phyloP scores from a whole-genome alignment of 768 basidiomycete genomes.

The Hygrocybe coccinea region DNA sequence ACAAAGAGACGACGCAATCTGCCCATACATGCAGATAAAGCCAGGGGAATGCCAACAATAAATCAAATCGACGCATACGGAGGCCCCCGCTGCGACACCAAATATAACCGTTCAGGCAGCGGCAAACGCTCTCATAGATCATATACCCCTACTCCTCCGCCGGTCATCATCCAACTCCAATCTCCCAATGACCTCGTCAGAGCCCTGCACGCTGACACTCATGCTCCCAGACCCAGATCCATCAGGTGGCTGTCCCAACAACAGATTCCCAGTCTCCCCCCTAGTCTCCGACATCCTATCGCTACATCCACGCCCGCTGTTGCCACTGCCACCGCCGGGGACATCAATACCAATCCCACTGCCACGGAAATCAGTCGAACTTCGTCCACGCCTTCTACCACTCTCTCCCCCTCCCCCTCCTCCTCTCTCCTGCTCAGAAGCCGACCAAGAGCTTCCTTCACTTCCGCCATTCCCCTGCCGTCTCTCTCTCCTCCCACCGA shows the following conservation, averaged over 20 bases:
- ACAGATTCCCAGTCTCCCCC: conserved; percentile 3
- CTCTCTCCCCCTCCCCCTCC: conserved; percentile 4
- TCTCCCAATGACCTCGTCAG: conserved; percentile 52
- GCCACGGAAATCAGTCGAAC: no score
- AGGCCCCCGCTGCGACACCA: neutral
- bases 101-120: neutral
- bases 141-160: neutral
- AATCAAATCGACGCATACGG: no score
- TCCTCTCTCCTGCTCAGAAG: conserved; percentile 1
- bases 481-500: conserved; percentile 35
- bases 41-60: no score
- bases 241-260: conserved; percentile 4
- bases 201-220: conserved; percentile 33
- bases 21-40: no score
- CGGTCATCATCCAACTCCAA: conserved; percentile 37
- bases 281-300: conserved; percentile 2
- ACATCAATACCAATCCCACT: no score
- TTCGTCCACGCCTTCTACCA: conserved; percentile 4
- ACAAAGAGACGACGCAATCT: no score
- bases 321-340: neutral
- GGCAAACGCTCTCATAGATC: neutral
- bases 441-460: conserved; percentile 1
- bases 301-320: neutral
- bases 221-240: conserved; percentile 19
- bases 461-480: conserved; percentile 9